phyloP scores from a whole-genome alignment of 2,329 filamentous ascomycete genomes.

The Xylariaceae sp. region DNA sequence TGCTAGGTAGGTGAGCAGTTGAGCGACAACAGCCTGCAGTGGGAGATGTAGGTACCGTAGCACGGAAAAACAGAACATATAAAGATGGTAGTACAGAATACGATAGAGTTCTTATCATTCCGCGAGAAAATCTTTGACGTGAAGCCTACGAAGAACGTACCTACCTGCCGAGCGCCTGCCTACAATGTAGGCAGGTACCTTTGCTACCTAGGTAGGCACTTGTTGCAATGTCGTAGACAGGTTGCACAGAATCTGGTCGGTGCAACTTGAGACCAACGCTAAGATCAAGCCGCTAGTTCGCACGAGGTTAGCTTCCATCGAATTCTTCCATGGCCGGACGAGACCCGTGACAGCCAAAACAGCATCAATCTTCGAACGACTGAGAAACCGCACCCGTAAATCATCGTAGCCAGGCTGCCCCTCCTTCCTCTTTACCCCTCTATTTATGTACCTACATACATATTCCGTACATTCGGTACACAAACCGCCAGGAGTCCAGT shows the following conservation, averaged over 20 bases:
- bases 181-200: background rate
- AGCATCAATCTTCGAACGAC: background rate
- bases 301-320: background rate
- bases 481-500: too few species aligned
- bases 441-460: slow-evolving; percentile 14
- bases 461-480: too few species aligned
- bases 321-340: background rate
- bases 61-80: background rate
- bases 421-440: slow-evolving; percentile 20
- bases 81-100: background rate
- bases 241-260: too few species aligned
- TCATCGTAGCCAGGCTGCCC: slow-evolving; percentile 7
- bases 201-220: too few species aligned
- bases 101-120: background rate
- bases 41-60: too few species aligned
- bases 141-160: background rate
- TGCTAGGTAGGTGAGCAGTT: too few species aligned
- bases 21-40: too few species aligned
- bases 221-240: too few species aligned
- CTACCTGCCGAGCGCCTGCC: background rate
- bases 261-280: too few species aligned
- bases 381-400: background rate
- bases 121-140: too few species aligned
- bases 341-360: background rate
- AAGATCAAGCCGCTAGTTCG: background rate